These are phyloP conservation scores for Paraglomus brasilianum DNA, from an alignment of 192 early-diverging fungal species.

Conservation along the genomic window DNA sequence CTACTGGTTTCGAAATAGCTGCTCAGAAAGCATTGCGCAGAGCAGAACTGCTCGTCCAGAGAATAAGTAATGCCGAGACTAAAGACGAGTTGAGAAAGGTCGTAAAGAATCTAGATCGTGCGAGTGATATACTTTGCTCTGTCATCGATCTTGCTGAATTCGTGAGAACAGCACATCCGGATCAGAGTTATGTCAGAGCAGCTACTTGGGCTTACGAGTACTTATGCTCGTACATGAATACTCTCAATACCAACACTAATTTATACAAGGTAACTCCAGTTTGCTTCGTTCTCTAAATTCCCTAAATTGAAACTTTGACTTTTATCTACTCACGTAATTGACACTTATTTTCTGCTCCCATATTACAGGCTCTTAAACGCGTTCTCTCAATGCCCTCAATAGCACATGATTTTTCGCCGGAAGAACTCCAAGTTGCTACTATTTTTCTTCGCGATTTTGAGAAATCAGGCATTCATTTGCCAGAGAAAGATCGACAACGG, in stretches of 20 bases:
- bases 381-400: constrained; percentile 63
- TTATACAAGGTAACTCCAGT: constrained; percentile 64
- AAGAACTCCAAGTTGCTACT: constrained; percentile 75
- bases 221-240: constrained; percentile 84
- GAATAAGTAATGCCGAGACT: constrained; percentile 50
- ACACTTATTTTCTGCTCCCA: too few relatives aligned
- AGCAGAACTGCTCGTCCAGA: constrained; percentile 44
- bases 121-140: constrained; percentile 85
- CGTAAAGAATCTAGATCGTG: constrained; percentile 84
- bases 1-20: constrained; percentile 8
- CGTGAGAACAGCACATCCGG: constrained; percentile 88
- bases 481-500: constrained; percentile 55
- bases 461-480: constrained; percentile 90
- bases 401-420: constrained; percentile 51
- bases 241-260: constrained; percentile 87
- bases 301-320: too few relatives aligned
- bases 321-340: too few relatives aligned
- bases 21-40: constrained; percentile 24
- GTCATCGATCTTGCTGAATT: constrained; percentile 93
- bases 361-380: constrained; percentile 58
- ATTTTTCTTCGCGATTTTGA: constrained; percentile 92
- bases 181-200: constrained; percentile 61
- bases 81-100: constrained; percentile 64
- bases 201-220: constrained; percentile 76
- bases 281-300: not conserved